phyloP scores from a whole-genome alignment of 2,329 filamentous ascomycete genomes.

The Penicillium oxalicum region DNA sequence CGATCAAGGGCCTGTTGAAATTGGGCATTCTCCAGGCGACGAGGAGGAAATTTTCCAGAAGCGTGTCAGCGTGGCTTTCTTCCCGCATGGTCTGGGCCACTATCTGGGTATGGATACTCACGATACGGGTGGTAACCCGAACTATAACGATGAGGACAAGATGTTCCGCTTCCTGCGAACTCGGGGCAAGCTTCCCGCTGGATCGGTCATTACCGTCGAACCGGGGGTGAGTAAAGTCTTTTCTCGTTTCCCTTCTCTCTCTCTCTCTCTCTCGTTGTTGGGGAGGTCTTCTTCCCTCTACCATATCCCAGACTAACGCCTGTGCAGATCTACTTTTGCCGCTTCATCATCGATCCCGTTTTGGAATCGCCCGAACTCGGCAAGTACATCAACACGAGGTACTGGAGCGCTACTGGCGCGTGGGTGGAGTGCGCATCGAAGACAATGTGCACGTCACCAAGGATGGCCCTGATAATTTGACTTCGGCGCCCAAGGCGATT shows the following conservation, averaged over 20 bases:
- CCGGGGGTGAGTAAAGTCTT: conserved; percentile 60
- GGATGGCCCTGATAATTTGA: conserved; percentile 76
- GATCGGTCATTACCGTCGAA: conserved; percentile 88
- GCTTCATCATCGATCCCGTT: conserved; percentile 79
- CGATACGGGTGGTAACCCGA: conserved; percentile 72
- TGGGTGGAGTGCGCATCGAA: conserved; percentile 90
- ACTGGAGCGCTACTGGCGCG: conserved; percentile 73
- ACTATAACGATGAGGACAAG: conserved; percentile 70
- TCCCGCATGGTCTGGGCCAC: conserved; percentile 86
- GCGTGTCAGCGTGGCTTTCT: conserved; percentile 81
- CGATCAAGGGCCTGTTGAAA: conserved; percentile 61
- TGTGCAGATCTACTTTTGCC: conserved; percentile 74
- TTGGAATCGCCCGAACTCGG: conserved; percentile 64
- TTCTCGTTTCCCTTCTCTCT: background rate
- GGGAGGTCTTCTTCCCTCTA: too few species aligned
- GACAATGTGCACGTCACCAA: conserved; percentile 79
- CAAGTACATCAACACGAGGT: conserved; percentile 70
- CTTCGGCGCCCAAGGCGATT: conserved; percentile 66
- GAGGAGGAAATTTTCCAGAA: conserved; percentile 69
- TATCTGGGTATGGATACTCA: conserved; percentile 92
- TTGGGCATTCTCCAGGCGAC: conserved; percentile 61
- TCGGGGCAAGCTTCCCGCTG: conserved; percentile 65
- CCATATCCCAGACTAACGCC: background rate
- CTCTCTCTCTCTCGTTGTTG: background rate
- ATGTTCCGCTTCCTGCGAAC: conserved; percentile 86